Conservation (phyloP, 202 grass and related monocot species). For the Setaria viridis region DNA sequence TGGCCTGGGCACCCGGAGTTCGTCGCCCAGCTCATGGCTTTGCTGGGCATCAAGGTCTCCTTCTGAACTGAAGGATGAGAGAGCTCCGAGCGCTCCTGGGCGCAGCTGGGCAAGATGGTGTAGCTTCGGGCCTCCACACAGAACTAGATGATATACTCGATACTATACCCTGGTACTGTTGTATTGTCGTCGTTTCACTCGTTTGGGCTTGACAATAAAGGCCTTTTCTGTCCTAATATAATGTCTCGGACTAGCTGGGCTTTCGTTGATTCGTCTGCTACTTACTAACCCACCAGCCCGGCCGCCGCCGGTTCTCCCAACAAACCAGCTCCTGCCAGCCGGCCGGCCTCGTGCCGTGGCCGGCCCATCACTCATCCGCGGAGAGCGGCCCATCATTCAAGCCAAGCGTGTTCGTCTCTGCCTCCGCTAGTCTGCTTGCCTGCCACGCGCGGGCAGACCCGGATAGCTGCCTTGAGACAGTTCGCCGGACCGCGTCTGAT, state of each 20-base stretch:
- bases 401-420: no score
- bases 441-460: no score
- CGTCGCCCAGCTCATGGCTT: conserved; percentile 79
- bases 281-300: no score
- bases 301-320: no score
- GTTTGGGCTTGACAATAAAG: neutral
- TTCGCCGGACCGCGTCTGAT: no score
- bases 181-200: neutral
- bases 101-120: neutral
- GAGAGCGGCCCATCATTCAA: no score
- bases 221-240: neutral
- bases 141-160: neutral
- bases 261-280: neutral
- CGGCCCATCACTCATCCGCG: no score
- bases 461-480: no score
- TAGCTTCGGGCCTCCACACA: neutral
- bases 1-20: conserved; percentile 96
- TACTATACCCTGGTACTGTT: neutral
- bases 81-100: neutral
- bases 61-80: conserved; percentile 54
- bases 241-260: neutral
- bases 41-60: conserved; percentile 79
- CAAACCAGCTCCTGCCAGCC: no score
- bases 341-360: no score
- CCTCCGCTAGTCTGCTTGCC: no score